Base-by-base conservation (phyloP, 768 basidiomycete genomes). In the Symmetrospora coprosmae region DNA sequence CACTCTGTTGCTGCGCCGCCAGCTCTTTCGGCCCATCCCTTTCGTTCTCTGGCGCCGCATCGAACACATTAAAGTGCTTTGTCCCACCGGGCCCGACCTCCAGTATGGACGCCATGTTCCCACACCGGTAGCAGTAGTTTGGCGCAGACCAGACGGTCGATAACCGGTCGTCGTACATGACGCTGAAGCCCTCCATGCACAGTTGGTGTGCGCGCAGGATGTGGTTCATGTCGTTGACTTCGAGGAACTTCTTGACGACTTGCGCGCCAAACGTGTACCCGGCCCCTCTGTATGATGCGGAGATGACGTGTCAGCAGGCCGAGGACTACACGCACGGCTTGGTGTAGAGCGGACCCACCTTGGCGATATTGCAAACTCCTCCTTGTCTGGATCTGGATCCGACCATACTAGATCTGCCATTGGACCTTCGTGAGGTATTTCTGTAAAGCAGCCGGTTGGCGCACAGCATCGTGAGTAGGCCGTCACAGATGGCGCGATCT, bases 371-470 rank as follows among this genome's bases (percentile, higher is more conserved):
- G 94, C 92, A 71, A 97, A 99, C 70, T 97, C 94, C 72, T 97
- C 94, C 73, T 97, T 99, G 73, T 99, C 94, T 35, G 88, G 82
- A 75, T 99, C 94, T 34, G 94, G 94, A 79, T 99, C 94, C 43
- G 91, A 96, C 94, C 94, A 99, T 1, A 99, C 94, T 28, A 99
- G 80, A 78, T 99, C 94, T 13, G 92, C 92, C 90, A 99, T 97
- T 27, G 94, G 92, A 2, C 94, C 94, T 73, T 99, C 94, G 68
- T 97, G 94, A 40, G 94, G 94, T 61, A 99, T 97, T 77, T 99
- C 94, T 90, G 69, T 5, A 50, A n/a, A 9, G 27, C 1, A 8
- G 1, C 25, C 14, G 28, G 21, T n/a, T 25, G 2, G 5, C n/a
- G 33, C 7, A 43, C 4, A 23, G 6, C n/a, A n/a, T n/a, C n/a